phyloP scores from a whole-genome alignment of 768 basidiomycete species.

The Suillus brevipes region DNA sequence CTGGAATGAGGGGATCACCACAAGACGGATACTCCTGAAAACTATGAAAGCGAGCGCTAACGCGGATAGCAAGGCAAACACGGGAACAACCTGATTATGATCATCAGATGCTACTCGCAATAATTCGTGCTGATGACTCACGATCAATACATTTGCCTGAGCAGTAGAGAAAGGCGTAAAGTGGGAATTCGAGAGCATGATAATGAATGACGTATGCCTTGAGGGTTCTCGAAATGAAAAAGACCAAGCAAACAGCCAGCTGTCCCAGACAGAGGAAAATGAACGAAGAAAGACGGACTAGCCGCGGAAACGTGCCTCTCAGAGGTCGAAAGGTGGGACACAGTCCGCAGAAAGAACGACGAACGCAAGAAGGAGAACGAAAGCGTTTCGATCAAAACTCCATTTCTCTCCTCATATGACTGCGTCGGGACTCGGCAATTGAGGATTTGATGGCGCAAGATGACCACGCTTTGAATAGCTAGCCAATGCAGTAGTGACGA shows the following conservation, averaged over 20 bases:
- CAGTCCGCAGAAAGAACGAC: conserved; percentile 33
- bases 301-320: conserved; percentile 29
- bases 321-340: conserved; percentile 34
- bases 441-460: conserved; percentile 12
- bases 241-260: conserved; percentile 3
- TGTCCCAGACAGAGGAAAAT: conserved; percentile 18
- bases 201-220: conserved; percentile 9
- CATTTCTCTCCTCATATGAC: conserved; percentile 7
- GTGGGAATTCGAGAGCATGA: conserved; percentile 7
- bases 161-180: conserved; percentile 16
- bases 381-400: conserved; percentile 6
- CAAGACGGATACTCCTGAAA: conserved; percentile 49
- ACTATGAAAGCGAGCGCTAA: conserved; percentile 52
- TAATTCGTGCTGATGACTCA: conserved; percentile 15
- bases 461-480: conserved; percentile 12
- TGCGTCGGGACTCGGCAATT: conserved; percentile 2
- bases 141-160: conserved; percentile 19
- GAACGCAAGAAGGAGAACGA: conserved; percentile 22
- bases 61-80: conserved; percentile 55
- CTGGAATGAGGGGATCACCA: conserved; percentile 34
- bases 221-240: conserved; percentile 2
- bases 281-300: conserved; percentile 18
- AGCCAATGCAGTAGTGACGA: conserved; percentile 13
- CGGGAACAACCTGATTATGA: conserved; percentile 41
- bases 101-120: not conserved